phyloP scores from a whole-genome alignment of 441 rosid genomes.

The Corymbia citriodora region DNA sequence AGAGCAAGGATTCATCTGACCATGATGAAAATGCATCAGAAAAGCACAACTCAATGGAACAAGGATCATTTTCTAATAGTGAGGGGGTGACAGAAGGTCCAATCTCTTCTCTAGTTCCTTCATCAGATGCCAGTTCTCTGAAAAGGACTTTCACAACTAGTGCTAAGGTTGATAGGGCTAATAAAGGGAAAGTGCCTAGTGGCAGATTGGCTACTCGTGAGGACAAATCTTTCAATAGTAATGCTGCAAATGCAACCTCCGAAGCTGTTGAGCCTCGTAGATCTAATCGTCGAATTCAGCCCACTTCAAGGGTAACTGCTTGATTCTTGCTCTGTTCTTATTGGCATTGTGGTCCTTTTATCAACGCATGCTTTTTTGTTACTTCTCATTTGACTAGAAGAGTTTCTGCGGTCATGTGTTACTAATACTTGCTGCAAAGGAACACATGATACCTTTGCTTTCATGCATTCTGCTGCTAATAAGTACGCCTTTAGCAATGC shows the following conservation, averaged over 20 bases:
- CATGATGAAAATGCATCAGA: slow-evolving; percentile 30
- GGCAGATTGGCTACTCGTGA: slow-evolving; percentile 57
- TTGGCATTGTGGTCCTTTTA: neutral
- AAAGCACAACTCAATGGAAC: slow-evolving; percentile 28
- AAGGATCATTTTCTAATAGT: slow-evolving; percentile 35
- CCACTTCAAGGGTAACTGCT: slow-evolving; percentile 91
- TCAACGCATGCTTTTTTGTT: neutral
- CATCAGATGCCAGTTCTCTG: slow-evolving; percentile 31
- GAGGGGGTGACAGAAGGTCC: slow-evolving; percentile 48
- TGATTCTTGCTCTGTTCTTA: neutral
- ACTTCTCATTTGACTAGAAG: neutral
- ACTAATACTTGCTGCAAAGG: neutral
- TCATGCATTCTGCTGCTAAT: neutral
- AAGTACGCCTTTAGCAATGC: neutral
- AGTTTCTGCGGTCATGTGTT: neutral
- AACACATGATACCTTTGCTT: neutral
- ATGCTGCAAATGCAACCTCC: slow-evolving; percentile 29
- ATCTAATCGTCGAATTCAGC: slow-evolving; percentile 90
- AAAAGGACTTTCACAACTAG: slow-evolving; percentile 36
- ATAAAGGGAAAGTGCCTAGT: slow-evolving; percentile 53
- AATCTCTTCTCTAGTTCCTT: slow-evolving; percentile 35
- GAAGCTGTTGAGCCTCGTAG: slow-evolving; percentile 77
- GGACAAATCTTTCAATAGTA: slow-evolving; percentile 33
- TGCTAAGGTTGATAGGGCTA: slow-evolving; percentile 32
- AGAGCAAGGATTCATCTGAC: slow-evolving; percentile 36